Evolutionary conservation across 2,329 filamentous ascomycete genomes (phyloP).

Genomic region (Colletotrichum filicis): DNA sequence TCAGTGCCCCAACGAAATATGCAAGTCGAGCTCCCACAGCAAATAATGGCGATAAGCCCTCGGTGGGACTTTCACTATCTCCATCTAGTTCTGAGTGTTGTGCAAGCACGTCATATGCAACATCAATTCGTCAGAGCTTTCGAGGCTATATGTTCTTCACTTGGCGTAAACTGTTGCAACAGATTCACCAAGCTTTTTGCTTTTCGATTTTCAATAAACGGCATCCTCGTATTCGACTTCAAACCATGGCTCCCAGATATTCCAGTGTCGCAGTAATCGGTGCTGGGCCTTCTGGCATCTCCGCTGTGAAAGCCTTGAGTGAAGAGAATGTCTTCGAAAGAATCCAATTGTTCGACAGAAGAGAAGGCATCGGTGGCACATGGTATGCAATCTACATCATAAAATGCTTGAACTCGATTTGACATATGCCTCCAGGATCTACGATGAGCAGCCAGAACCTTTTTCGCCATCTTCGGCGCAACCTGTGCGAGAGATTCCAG

Average conservation of each 20-base stretch:
- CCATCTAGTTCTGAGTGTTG: background rate
- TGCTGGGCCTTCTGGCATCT: constrained; percentile 67
- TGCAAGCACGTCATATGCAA: constrained; percentile 11
- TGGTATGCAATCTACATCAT: constrained; percentile 52
- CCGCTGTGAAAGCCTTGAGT: constrained; percentile 66
- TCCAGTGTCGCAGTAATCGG: constrained; percentile 64
- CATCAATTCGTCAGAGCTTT: background rate
- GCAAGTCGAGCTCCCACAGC: no score
- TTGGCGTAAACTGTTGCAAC: background rate
- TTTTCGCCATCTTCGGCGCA: constrained; percentile 52
- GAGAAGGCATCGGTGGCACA: constrained; percentile 64
- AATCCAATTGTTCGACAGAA: constrained; percentile 68
- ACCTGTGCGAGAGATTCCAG: constrained; percentile 53
- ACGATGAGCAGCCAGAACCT: constrained; percentile 55
- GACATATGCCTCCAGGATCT: constrained; percentile 58
- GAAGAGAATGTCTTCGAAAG: constrained; percentile 65
- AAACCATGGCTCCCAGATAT: constrained; percentile 14
- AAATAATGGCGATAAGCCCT: background rate
- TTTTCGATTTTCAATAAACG: background rate
- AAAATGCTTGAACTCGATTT: constrained; percentile 45
- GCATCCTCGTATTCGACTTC: no score
- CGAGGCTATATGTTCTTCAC: background rate
- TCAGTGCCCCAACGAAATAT: background rate
- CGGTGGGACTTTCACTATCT: background rate
- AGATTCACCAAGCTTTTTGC: no score